These are phyloP conservation scores for Spinacia oleracea DNA, from an alignment of 179 eudicot species.

Conservation along the genomic window DNA sequence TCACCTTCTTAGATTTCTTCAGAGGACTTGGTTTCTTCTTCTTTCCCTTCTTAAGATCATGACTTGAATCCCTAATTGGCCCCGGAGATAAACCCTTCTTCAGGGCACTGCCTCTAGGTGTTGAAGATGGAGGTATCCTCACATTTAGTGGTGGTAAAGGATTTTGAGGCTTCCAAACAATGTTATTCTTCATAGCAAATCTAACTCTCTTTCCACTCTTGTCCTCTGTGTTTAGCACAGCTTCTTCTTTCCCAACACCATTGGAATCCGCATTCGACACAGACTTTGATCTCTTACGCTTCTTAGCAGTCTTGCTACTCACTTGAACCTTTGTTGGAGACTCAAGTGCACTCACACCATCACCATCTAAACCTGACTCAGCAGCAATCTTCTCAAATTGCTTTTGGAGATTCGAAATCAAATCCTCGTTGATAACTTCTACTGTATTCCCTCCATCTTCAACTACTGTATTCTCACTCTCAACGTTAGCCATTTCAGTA, in stretches of 20 bases:
- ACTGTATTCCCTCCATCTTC: conserved; percentile 18
- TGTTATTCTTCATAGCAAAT: conserved; percentile 85
- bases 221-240: conserved; percentile 38
- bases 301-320: conserved; percentile 40
- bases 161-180: conserved; percentile 86
- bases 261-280: conserved; percentile 14
- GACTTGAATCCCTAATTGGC: conserved; percentile 51
- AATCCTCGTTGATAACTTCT: conserved; percentile 36
- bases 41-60: conserved; percentile 51
- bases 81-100: conserved; percentile 91
- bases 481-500: conserved; percentile 29
- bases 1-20: conserved; percentile 62
- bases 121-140: conserved; percentile 85
- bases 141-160: conserved; percentile 89
- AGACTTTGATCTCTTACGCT: conserved; percentile 66
- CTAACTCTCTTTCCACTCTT: conserved; percentile 74
- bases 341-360: conserved; percentile 41
- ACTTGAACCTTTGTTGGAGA: conserved; percentile 31
- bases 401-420: conserved; percentile 74
- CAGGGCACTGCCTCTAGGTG: conserved; percentile 94
- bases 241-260: conserved; percentile 25
- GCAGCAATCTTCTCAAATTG: conserved; percentile 92
- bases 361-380: conserved; percentile 60
- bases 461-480: conserved; percentile 4
- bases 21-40: conserved; percentile 39